Evolutionary conservation across 345 rosid genomes (phyloP).

Genomic region (Raphanus sativus): DNA sequence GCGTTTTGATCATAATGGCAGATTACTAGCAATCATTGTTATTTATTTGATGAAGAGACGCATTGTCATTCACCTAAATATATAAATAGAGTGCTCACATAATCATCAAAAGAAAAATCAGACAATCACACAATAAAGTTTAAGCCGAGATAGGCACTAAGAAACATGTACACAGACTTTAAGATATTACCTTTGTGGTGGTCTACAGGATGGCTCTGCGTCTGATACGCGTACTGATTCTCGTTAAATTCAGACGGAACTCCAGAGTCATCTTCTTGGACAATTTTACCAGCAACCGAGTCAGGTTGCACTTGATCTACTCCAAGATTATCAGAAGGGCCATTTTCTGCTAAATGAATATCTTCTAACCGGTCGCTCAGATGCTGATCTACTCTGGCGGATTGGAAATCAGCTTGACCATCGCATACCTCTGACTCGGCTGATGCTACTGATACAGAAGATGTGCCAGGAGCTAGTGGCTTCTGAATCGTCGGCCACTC

Average conservation of each 20-base stretch:
- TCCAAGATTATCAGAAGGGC: constrained; percentile 42
- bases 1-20: not conserved
- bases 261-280: constrained; percentile 55
- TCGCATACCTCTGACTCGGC: constrained; percentile 51
- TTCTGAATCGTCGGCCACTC: constrained; percentile 70
- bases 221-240: constrained; percentile 53
- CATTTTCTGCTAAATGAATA: constrained; percentile 55
- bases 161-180: constrained; percentile 9
- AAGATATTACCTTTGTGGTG: constrained; percentile 53
- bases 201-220: constrained; percentile 59
- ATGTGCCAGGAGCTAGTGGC: constrained; percentile 44
- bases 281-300: constrained; percentile 58
- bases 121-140: not conserved
- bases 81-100: constrained; percentile 1
- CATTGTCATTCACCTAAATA: not conserved
- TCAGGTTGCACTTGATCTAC: constrained; percentile 49
- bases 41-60: not conserved
- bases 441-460: constrained; percentile 53
- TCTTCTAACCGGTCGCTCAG: constrained; percentile 52
- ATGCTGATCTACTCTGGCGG: constrained; percentile 55
- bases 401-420: constrained; percentile 53
- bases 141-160: not conserved
- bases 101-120: not conserved
- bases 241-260: constrained; percentile 60
- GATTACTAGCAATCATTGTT: not conserved